These are phyloP conservation scores for Penicillium aurantiogriseum DNA, from an alignment of 2,329 filamentous ascomycete species.

Conservation along the genomic window DNA sequence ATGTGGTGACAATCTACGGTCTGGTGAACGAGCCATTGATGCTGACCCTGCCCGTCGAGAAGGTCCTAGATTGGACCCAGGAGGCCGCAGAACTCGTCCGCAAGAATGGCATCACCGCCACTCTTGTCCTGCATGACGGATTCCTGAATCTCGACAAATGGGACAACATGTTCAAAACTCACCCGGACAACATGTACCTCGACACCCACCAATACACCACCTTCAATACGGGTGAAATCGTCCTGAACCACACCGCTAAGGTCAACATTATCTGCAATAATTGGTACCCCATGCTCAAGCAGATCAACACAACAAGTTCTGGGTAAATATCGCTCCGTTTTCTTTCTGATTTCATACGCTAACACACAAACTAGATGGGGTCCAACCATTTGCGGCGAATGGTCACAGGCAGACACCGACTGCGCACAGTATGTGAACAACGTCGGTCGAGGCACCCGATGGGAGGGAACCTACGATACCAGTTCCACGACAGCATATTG, in stretches of 20 bases:
- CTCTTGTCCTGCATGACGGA: slow-evolving; percentile 87
- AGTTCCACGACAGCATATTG: slow-evolving; percentile 72
- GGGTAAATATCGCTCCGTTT: slow-evolving; percentile 50
- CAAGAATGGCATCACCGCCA: slow-evolving; percentile 68
- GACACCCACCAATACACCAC: slow-evolving; percentile 99
- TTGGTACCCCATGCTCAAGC: slow-evolving; percentile 76
- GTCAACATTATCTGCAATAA: slow-evolving; percentile 81
- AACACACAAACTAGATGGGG: slow-evolving; percentile 60
- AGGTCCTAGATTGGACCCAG: slow-evolving; percentile 77
- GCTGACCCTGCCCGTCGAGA: slow-evolving; percentile 63
- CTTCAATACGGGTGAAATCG: slow-evolving; percentile 87
- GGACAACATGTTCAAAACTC: slow-evolving; percentile 74
- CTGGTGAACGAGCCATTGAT: slow-evolving; percentile 93
- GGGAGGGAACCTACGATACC: slow-evolving; percentile 76
- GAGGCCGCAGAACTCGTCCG: slow-evolving; percentile 71
- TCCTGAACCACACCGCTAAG: slow-evolving; percentile 77
- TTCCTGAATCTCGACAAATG: slow-evolving; percentile 90
- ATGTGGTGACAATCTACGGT: slow-evolving; percentile 89
- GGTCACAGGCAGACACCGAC: slow-evolving; percentile 96
- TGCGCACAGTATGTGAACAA: slow-evolving; percentile 86
- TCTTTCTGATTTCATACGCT: background rate
- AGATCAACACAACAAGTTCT: slow-evolving; percentile 68
- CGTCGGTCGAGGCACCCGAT: slow-evolving; percentile 81
- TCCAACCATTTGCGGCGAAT: slow-evolving; percentile 92
- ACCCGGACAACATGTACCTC: slow-evolving; percentile 70